Conservation (phyloP, 768 basidiomycete genomes). For the Tulasnella sp. region DNA sequence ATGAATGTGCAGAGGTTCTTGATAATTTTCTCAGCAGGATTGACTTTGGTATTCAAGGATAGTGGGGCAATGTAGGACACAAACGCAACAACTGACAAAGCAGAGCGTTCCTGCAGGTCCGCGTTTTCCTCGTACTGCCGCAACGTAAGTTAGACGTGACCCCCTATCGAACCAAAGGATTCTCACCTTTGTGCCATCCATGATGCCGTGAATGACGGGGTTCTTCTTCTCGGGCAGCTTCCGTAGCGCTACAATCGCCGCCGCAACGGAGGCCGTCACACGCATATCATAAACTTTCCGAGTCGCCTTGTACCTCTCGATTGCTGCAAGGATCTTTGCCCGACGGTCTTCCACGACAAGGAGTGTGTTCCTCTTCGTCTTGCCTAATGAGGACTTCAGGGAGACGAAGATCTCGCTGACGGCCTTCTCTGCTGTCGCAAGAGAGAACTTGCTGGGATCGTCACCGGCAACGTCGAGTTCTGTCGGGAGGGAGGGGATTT, state of each 20-base stretch:
- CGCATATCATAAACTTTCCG: slow-evolving; percentile 80
- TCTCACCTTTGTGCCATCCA: slow-evolving; percentile 90
- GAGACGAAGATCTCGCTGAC: slow-evolving; percentile 57
- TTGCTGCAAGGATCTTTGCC: slow-evolving; percentile 47
- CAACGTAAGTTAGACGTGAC: neutral
- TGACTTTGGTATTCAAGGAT: slow-evolving; percentile 46
- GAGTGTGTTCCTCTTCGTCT: slow-evolving; percentile 59
- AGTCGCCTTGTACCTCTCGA: slow-evolving; percentile 67
- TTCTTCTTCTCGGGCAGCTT: slow-evolving; percentile 87
- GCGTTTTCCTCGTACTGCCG: slow-evolving; percentile 72
- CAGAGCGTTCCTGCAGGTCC: slow-evolving; percentile 80
- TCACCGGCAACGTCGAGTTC: slow-evolving; percentile 66
- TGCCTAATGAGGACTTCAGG: slow-evolving; percentile 61
- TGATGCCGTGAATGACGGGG: slow-evolving; percentile 90
- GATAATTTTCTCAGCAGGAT: slow-evolving; percentile 91
- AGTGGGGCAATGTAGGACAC: slow-evolving; percentile 62
- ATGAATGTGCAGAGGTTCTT: slow-evolving; percentile 95
- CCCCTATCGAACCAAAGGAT: neutral
- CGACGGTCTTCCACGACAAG: slow-evolving; percentile 66
- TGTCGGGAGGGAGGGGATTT: slow-evolving; percentile 65
- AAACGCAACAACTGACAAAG: slow-evolving; percentile 74
- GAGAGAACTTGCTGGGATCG: slow-evolving; percentile 56
- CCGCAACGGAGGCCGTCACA: slow-evolving; percentile 79
- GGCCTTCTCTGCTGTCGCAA: slow-evolving; percentile 60
- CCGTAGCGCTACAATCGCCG: slow-evolving; percentile 78